A percentile compares a stretch with the other conserved stretches of the same genome.
These are phyloP conservation scores for Ascochyta koolunga DNA, from an alignment of 2,329 filamentous ascomycete species.

Conservation along the genomic window DNA sequence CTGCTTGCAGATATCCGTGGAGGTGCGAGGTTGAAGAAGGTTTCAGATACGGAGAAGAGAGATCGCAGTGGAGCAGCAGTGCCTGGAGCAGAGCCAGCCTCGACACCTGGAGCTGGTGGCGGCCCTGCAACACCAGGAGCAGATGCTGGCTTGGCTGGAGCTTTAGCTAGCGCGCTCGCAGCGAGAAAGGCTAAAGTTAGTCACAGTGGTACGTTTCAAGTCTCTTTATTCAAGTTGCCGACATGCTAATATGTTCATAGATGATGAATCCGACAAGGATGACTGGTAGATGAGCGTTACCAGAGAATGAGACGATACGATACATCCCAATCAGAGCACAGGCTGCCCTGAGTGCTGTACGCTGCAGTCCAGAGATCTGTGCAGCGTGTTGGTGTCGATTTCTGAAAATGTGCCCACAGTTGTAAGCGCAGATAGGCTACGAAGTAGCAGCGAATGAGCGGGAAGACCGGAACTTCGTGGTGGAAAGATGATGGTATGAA, in stretches of 20 bases:
- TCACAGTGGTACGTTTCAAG: slow-evolving; percentile 74
- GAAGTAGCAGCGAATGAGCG: not conserved
- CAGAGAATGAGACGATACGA: not conserved
- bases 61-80: slow-evolving; percentile 73
- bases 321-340: not conserved
- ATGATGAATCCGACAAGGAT: slow-evolving; percentile 78
- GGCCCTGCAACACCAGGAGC: slow-evolving; percentile 38
- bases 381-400: not conserved
- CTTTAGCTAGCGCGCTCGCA: slow-evolving; percentile 80
- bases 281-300: slow-evolving; percentile 63
- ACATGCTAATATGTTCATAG: slow-evolving; percentile 53
- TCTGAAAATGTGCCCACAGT: not conserved
- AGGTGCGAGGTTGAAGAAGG: slow-evolving; percentile 71
- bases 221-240: not conserved
- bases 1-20: slow-evolving; percentile 75
- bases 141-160: slow-evolving; percentile 53
- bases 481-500: not conserved
- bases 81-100: slow-evolving; percentile 55
- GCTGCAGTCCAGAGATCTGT: not conserved
- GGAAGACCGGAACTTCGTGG: not conserved
- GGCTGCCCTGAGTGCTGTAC: not conserved
- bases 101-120: slow-evolving; percentile 58
- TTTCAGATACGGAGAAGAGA: slow-evolving; percentile 71
- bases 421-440: not conserved
- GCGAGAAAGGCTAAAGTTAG: slow-evolving; percentile 92